phyloP scores from a whole-genome alignment of 352 stramenopile genomes.

The Phytophthora agathidicida region DNA sequence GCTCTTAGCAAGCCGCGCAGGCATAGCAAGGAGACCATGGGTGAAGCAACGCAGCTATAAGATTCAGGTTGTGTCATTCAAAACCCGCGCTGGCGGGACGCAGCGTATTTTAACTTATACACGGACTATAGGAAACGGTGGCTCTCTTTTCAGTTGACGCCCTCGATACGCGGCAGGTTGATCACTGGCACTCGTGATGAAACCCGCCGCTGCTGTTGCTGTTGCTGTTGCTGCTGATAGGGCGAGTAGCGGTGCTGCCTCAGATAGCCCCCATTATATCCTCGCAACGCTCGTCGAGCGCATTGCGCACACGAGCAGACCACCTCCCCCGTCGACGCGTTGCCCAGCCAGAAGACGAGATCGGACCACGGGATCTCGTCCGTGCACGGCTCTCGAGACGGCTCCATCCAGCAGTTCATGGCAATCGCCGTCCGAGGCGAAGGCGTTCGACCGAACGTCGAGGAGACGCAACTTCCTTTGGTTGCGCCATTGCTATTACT shows the following conservation, averaged over 20 bases:
- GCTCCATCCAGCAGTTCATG: constrained; percentile 37
- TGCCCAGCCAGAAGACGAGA: constrained; percentile 65
- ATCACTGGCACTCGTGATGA: constrained; percentile 68
- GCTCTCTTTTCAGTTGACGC: constrained; percentile 52
- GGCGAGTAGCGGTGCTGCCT: constrained; percentile 35
- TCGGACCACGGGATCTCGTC: constrained; percentile 63
- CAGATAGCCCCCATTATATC: constrained; percentile 10
- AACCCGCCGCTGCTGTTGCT: constrained; percentile 32
- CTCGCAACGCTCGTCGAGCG: constrained; percentile 14
- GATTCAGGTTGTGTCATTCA: constrained; percentile 5
- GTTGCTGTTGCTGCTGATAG: constrained; percentile 40
- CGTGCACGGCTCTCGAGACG: constrained; percentile 53
- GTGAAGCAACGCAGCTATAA: neutral
- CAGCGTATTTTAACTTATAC: constrained; percentile 24
- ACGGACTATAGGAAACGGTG: constrained; percentile 9
- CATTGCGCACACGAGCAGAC: constrained; percentile 50
- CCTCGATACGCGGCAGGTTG: constrained; percentile 62
- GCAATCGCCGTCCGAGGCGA: neutral
- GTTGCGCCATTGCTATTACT: neutral
- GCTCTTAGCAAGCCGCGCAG: constrained; percentile 6
- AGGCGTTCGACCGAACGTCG: neutral
- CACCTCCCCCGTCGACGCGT: constrained; percentile 52
- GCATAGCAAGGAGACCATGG: neutral
- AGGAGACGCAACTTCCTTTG: constrained; percentile 28
- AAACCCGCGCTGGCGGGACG: neutral